phyloP scores from a whole-genome alignment of 2,329 filamentous ascomycete species.

The Aureobasidium sp. region DNA sequence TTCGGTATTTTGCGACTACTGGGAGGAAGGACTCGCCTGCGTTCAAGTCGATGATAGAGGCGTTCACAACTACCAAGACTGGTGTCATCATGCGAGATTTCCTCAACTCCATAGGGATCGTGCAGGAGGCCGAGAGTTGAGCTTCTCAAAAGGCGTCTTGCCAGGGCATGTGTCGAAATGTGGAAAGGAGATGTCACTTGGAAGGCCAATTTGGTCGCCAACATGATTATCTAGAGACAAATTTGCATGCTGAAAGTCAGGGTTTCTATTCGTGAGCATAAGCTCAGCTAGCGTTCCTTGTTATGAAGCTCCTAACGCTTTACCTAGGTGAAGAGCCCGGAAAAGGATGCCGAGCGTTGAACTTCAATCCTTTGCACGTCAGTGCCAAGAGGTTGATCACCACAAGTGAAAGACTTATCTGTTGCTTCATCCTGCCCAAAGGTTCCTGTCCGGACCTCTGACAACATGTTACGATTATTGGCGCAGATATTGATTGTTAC shows the following conservation, averaged over 20 bases:
- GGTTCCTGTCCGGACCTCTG: no score
- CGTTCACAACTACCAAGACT: not conserved
- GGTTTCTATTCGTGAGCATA: not conserved
- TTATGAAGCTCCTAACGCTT: not conserved
- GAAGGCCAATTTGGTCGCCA: no score
- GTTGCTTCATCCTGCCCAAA: not conserved
- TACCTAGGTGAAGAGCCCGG: not conserved
- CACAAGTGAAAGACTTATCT: not conserved
- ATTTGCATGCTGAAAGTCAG: no score
- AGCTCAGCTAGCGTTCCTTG: not conserved
- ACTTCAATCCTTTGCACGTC: not conserved
- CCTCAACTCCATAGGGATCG: not conserved
- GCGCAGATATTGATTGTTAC: not conserved
- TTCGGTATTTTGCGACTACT: not conserved
- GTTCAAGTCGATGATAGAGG: not conserved
- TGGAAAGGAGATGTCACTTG: no score
- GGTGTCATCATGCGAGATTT: conserved; percentile 1
- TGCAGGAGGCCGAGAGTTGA: not conserved
- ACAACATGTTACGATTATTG: not conserved
- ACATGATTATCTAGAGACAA: no score
- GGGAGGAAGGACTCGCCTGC: not conserved
- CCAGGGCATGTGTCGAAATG: no score
- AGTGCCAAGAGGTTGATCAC: not conserved
- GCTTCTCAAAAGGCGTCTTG: no score
- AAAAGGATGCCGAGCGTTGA: not conserved